A percentile compares a stretch with the other conserved stretches of the same genome.
Conservation (phyloP, 2,329 filamentous ascomycete genomes). For the Aspergillus ochraceus region DNA sequence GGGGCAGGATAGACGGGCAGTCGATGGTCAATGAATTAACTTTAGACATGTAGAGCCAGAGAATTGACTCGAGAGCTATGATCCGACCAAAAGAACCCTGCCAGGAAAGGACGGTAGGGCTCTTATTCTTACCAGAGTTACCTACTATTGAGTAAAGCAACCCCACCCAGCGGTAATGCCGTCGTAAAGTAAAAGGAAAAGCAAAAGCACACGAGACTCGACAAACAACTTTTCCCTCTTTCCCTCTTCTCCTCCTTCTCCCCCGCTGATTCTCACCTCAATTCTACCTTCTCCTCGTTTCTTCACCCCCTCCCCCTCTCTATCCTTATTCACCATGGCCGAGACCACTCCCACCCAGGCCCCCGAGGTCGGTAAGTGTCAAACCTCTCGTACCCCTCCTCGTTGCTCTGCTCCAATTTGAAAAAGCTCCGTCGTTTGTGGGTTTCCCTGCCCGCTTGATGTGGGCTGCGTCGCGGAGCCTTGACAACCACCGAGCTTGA, state of each 20-base stretch:
- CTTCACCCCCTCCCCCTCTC: constrained; percentile 3
- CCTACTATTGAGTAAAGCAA: neutral
- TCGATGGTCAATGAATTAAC: too few species aligned
- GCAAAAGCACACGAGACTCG: neutral
- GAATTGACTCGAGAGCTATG: too few species aligned
- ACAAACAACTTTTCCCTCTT: neutral
- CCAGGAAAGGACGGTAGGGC: too few species aligned
- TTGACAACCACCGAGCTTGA: constrained; percentile 4
- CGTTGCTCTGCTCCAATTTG: constrained; percentile 17
- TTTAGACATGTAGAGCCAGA: too few species aligned
- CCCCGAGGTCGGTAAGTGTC: constrained; percentile 44
- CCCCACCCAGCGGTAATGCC: neutral
- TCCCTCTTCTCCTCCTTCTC: neutral
- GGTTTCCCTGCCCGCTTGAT: constrained; percentile 23
- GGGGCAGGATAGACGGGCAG: too few species aligned
- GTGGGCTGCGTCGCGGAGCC: constrained; percentile 20
- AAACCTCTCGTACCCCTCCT: constrained; percentile 17
- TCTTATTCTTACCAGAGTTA: too few species aligned
- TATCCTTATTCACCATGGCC: constrained; percentile 36
- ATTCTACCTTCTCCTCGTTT: neutral
- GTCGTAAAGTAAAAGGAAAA: neutral
- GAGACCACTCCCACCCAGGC: constrained; percentile 31
- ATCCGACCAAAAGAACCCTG: too few species aligned
- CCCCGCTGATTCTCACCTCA: neutral
- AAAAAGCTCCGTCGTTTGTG: constrained; percentile 37